These are phyloP conservation scores for Phaeophleospora eucalypticola DNA, from an alignment of 2,329 filamentous ascomycete genomes.

Conservation along the genomic window DNA sequence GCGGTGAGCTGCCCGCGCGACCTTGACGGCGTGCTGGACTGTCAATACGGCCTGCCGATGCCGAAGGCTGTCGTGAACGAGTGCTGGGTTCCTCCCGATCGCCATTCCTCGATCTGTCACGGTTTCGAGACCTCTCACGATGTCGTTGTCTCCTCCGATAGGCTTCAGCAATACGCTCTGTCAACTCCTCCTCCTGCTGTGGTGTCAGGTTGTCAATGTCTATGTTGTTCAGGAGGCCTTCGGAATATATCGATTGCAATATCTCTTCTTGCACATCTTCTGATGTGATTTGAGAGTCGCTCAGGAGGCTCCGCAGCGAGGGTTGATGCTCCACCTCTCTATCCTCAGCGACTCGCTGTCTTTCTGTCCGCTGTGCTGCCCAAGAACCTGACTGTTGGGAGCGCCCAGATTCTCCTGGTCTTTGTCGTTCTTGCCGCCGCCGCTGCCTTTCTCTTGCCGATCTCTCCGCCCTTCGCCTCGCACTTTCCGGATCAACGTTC, in stretches of 20 bases:
- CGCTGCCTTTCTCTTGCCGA: slow-evolving; percentile 14
- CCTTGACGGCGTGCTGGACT: slow-evolving; percentile 7
- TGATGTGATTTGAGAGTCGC: slow-evolving; percentile 70
- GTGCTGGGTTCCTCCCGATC: slow-evolving; percentile 6
- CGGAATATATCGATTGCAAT: slow-evolving; percentile 79
- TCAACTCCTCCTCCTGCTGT: slow-evolving; percentile 81
- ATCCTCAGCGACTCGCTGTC: slow-evolving; percentile 22
- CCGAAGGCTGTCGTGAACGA: slow-evolving; percentile 7
- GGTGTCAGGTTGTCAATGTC: slow-evolving; percentile 84
- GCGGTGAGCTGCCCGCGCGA: slow-evolving; percentile 14
- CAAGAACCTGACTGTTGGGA: neutral
- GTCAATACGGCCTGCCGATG: neutral
- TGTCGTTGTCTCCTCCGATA: slow-evolving; percentile 73
- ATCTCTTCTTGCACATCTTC: slow-evolving; percentile 83
- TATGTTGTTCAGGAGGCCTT: slow-evolving; percentile 81
- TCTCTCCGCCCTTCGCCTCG: slow-evolving; percentile 20
- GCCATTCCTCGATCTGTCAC: slow-evolving; percentile 14
- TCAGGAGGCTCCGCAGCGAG: slow-evolving; percentile 74
- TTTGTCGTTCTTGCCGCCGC: slow-evolving; percentile 13
- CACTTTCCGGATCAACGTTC: slow-evolving; percentile 49
- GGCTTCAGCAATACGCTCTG: slow-evolving; percentile 82
- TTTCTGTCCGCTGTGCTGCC: slow-evolving; percentile 10
- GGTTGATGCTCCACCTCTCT: slow-evolving; percentile 75
- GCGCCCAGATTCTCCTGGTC: slow-evolving; percentile 1
- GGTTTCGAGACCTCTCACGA: slow-evolving; percentile 28